Conservation (phyloP, 371 early-diverging fungal genomes). For the Entomophthora muscae region DNA sequence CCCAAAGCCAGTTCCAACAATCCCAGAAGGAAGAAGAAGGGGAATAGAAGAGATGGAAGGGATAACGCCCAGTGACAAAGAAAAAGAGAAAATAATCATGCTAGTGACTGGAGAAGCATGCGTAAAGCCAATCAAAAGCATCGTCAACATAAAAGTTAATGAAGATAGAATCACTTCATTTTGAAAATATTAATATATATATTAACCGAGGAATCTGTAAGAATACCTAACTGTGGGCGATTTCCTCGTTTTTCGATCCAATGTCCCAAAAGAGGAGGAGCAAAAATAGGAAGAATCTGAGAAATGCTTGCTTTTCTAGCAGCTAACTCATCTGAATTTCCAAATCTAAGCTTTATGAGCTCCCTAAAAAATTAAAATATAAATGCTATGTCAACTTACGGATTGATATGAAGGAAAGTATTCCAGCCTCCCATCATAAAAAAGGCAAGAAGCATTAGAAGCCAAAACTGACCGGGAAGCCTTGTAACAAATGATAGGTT, state of each 20-base stretch:
- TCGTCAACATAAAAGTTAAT: slow-evolving; percentile 20
- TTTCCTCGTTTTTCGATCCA: slow-evolving; percentile 36
- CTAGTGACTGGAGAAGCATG: slow-evolving; percentile 28
- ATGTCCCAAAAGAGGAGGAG: slow-evolving; percentile 44
- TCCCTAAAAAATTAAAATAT: slow-evolving; percentile 22
- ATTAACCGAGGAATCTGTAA: neutral
- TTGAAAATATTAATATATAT: neutral
- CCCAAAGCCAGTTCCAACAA: slow-evolving; percentile 49
- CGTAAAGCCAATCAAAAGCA: slow-evolving; percentile 32
- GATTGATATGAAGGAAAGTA: slow-evolving; percentile 49
- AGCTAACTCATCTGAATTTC: slow-evolving; percentile 26
- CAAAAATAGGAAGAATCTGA: slow-evolving; percentile 42
- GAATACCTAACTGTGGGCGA: slow-evolving; percentile 34
- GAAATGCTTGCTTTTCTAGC: slow-evolving; percentile 46
- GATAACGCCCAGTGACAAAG: slow-evolving; percentile 44
- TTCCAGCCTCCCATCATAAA: slow-evolving; percentile 52
- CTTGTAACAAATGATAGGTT: slow-evolving; percentile 29
- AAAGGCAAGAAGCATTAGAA: slow-evolving; percentile 36
- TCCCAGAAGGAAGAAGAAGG: slow-evolving; percentile 28
- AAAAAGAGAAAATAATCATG: slow-evolving; percentile 37
- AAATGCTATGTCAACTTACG: slow-evolving; percentile 13
- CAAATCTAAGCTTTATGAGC: slow-evolving; percentile 39
- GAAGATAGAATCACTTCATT: slow-evolving; percentile 27
- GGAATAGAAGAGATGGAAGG: slow-evolving; percentile 41
- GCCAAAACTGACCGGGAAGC: slow-evolving; percentile 44